Base-by-base conservation (phyloP, 306 rosid species). In the Carpinus viminea region DNA sequence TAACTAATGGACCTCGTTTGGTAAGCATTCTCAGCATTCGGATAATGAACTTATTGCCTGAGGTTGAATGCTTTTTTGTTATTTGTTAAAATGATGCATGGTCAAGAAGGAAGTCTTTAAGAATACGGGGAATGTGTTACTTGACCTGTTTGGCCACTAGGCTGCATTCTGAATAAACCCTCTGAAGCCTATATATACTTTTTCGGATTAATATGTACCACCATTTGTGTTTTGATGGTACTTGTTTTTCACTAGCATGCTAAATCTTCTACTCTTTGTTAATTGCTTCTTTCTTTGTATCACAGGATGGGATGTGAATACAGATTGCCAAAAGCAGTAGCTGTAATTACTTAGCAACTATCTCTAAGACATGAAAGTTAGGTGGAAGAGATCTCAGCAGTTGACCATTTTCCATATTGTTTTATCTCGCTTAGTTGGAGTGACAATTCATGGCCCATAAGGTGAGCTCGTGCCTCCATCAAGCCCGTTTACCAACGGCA, bases 271-370 rank as follows among this genome's bases (percentile, higher is more conserved):
- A 50, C 31, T 60, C 16, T 48, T 24, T 53, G 2, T 34, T 13
- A 34, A 52, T 36, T 51, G 46, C 24, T 57, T 5, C 34, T 64
- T 57, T 5, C 34, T 64, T 16, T 83, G 72, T 68, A 8, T 51
- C 48, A 4, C 84, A 84, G 84, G 84, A 79, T 76, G 72, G 72
- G 51, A 41, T 12, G 48, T 7, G 41, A 41, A 68, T 68, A 41
- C 28, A 18, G 51, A 55, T 71, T 31, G 21, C 68, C 65, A 70
- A 77, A 56, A 72, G 60, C 71, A 77, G 76, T 79, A 88, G 70
- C 75, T 82, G 88, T 84, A 85, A 82, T 87, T 84, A 85, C 64
- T 50, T 76, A 75, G 72, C 72, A 68, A 68, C 72, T 80, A 74
- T 69, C 51, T 69, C 51, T 20, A 55, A 79, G 84, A 71, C 73